phyloP scores from a whole-genome alignment of 176 grass and related monocot species.

The Hsuehochloa calcarea region DNA sequence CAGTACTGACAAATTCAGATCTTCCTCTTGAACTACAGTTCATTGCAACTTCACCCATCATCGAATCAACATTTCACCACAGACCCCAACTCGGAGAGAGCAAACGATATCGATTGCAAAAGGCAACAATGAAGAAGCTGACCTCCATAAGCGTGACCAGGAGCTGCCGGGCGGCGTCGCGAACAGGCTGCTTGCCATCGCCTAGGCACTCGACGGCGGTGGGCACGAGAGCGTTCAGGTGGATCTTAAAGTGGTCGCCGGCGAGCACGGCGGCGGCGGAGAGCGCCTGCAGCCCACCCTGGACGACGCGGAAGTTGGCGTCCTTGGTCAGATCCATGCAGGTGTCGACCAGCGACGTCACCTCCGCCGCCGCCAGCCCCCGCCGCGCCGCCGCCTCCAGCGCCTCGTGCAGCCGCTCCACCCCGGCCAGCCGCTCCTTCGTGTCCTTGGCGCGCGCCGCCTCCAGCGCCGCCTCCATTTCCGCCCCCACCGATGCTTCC shows the following conservation, averaged over 20 bases:
- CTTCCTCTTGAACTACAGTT: background rate
- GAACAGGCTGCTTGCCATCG: conserved; percentile 84
- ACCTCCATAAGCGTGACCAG: conserved; percentile 92
- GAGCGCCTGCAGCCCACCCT: conserved; percentile 76
- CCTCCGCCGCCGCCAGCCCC: conserved; percentile 55
- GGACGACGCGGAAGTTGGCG: conserved; percentile 73
- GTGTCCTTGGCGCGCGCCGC: conserved; percentile 73
- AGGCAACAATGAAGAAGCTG: background rate
- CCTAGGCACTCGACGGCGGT: conserved; percentile 69
- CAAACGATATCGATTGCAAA: background rate
- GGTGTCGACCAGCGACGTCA: conserved; percentile 60
- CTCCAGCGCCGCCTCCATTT: conserved; percentile 87
- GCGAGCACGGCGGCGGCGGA: conserved; percentile 79
- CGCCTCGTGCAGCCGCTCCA: conserved; percentile 74
- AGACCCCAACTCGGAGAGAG: background rate
- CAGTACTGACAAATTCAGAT: background rate
- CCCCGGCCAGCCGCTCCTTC: conserved; percentile 75
- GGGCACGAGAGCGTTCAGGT: conserved; percentile 75
- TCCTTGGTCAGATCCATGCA: conserved; percentile 76
- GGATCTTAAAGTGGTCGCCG: conserved; percentile 89
- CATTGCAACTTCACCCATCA: background rate
- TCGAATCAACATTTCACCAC: background rate
- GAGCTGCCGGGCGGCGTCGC: conserved; percentile 69
- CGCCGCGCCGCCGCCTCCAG: conserved; percentile 62
- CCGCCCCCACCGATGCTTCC: conserved; percentile 6